These are phyloP conservation scores for Phylloporus arenicola DNA, from an alignment of 768 basidiomycete species.

Conservation along the genomic window DNA sequence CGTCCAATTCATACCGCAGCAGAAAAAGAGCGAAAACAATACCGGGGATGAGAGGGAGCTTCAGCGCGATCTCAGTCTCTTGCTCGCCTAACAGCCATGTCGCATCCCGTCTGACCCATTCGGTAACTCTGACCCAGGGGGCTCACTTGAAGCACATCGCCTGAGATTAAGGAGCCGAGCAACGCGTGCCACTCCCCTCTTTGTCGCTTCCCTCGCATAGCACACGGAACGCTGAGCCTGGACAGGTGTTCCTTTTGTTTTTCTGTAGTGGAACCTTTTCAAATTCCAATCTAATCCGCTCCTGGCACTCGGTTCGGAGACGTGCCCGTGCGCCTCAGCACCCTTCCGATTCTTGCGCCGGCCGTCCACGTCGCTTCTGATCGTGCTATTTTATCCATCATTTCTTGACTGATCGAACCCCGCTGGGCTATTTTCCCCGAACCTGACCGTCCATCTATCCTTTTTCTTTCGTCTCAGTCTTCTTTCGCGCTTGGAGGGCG, in stretches of 20 bases:
- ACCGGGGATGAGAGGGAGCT: not conserved
- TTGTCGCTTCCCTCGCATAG: not conserved
- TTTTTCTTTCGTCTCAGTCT: not conserved
- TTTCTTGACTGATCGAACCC: not conserved
- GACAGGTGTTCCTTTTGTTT: not conserved
- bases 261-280: slow-evolving; percentile 19
- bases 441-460: slow-evolving; percentile 4
- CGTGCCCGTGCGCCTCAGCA: not conserved
- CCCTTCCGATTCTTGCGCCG: not conserved
- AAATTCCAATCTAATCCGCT: slow-evolving; percentile 11
- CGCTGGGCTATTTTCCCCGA: not conserved
- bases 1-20: slow-evolving; percentile 7
- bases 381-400: not conserved
- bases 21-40: not conserved
- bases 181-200: slow-evolving; percentile 3
- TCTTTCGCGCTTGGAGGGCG: not conserved
- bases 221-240: not conserved
- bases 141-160: not conserved
- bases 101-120: slow-evolving; percentile 11
- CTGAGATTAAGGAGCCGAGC: slow-evolving; percentile 14
- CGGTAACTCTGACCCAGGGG: slow-evolving; percentile 15
- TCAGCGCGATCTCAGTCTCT: slow-evolving; percentile 11
- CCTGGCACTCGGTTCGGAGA: not conserved
- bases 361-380: not conserved
- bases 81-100: slow-evolving; percentile 8